Percentiles rank a stretch among this genome's conserved stretches.
These are phyloP conservation scores for Penicillium samsonianum DNA, from an alignment of 495 filamentous ascomycete genomes.

Conservation along the genomic window DNA sequence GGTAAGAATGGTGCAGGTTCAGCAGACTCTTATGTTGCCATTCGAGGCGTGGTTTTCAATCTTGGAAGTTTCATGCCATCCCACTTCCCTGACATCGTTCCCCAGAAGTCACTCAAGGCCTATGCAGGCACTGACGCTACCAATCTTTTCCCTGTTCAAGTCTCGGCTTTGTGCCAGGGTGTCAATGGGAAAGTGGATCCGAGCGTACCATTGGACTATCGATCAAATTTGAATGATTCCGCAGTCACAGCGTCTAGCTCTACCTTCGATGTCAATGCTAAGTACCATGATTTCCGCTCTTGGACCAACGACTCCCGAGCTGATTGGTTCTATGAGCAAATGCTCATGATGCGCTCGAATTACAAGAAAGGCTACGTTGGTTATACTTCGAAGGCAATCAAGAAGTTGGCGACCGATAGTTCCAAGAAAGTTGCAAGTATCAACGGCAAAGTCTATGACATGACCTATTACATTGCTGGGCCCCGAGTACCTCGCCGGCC, in stretches of 20 bases:
- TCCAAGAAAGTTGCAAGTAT: constrained; percentile 73
- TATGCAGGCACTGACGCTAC: constrained; percentile 89
- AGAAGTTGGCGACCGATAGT: constrained; percentile 61
- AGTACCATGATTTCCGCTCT: constrained; percentile 91
- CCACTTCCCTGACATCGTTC: constrained; percentile 83
- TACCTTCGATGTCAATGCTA: constrained; percentile 66
- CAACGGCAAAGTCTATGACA: constrained; percentile 80
- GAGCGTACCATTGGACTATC: constrained; percentile 79
- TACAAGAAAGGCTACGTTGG: constrained; percentile 90
- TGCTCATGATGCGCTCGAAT: constrained; percentile 69
- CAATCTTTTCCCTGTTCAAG: constrained; percentile 88
- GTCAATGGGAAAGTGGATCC: constrained; percentile 63
- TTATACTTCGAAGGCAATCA: constrained; percentile 77
- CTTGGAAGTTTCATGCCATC: constrained; percentile 67
- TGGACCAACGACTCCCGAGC: constrained; percentile 78
- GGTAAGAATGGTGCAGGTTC: constrained; percentile 71
- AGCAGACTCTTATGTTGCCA: constrained; percentile 65
- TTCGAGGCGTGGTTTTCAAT: constrained; percentile 89
- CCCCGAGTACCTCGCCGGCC: constrained; percentile 64
- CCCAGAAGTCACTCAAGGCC: constrained; percentile 62
- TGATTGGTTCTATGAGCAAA: constrained; percentile 89
- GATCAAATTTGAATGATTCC: constrained; percentile 67
- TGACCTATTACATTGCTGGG: constrained; percentile 80
- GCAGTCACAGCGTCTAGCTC: constrained; percentile 64
- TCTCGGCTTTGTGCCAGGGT: constrained; percentile 87